These are phyloP conservation scores for Eucalyptus guilfoylei DNA, from an alignment of 345 rosid species.

Conservation along the genomic window DNA sequence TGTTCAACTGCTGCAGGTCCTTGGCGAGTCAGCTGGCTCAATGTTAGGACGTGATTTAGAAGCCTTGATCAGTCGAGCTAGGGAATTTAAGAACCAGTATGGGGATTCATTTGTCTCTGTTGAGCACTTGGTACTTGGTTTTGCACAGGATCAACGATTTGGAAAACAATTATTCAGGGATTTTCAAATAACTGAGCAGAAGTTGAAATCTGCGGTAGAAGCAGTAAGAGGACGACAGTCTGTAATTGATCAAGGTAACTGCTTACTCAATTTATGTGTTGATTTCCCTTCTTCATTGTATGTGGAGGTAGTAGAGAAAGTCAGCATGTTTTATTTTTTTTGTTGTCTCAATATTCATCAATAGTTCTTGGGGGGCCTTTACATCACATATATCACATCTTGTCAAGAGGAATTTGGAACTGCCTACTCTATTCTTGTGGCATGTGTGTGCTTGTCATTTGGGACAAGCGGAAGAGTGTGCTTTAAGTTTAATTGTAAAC, in stretches of 20 bases:
- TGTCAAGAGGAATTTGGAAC: not conserved
- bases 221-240: constrained; percentile 93
- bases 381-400: not conserved
- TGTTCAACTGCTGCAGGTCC: constrained; percentile 35
- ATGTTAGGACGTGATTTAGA: constrained; percentile 97
- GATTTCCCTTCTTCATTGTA: not conserved
- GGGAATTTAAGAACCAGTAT: constrained; percentile 79
- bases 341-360: not conserved
- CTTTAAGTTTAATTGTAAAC: not conserved
- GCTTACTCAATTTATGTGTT: not conserved
- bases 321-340: not conserved
- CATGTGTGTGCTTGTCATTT: not conserved
- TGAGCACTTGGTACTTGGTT: constrained; percentile 94
- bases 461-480: not conserved
- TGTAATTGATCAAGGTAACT: constrained; percentile 89
- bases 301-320: not conserved
- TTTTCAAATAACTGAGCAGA: constrained; percentile 55
- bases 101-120: constrained; percentile 91
- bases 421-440: not conserved
- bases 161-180: constrained; percentile 86
- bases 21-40: constrained; percentile 80
- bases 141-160: constrained; percentile 69
- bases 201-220: constrained; percentile 75
- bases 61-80: constrained; percentile 68
- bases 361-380: not conserved